phyloP scores from a whole-genome alignment of 2,329 filamentous ascomycete genomes.

The Aspergillus sp. region DNA sequence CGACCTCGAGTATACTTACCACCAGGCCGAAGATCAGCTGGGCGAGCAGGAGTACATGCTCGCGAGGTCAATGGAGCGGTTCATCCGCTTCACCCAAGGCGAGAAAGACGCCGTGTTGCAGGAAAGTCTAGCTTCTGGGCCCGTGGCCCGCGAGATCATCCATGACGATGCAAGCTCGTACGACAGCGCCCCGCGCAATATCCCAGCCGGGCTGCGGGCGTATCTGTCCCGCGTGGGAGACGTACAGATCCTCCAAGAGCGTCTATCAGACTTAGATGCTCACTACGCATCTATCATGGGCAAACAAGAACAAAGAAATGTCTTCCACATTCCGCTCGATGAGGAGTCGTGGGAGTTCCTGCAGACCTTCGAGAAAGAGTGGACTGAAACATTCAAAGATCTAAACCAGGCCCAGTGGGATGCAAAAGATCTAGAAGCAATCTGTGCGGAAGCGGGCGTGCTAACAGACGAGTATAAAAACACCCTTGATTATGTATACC shows the following conservation, averaged over 20 bases:
- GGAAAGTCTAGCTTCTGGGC: too few species aligned
- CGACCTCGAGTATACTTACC: too few species aligned
- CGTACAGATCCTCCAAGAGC: constrained; percentile 21
- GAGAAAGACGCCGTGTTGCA: too few species aligned
- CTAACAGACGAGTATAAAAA: constrained; percentile 1
- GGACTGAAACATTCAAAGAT: constrained; percentile 18
- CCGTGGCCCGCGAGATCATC: background rate
- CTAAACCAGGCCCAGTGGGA: constrained; percentile 18
- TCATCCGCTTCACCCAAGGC: too few species aligned
- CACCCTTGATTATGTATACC: constrained; percentile 1
- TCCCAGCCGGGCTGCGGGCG: constrained; percentile 12
- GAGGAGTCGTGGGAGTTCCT: constrained; percentile 23
- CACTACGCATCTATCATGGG: constrained; percentile 17
- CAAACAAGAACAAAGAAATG: constrained; percentile 10
- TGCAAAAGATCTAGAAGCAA: constrained; percentile 13
- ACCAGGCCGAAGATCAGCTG: too few species aligned
- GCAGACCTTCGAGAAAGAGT: constrained; percentile 18
- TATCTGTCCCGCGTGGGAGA: constrained; percentile 23
- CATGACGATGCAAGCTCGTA: constrained; percentile 2
- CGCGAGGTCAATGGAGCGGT: too few species aligned
- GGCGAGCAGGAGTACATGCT: too few species aligned
- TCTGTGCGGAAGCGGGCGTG: constrained; percentile 19
- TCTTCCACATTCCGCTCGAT: constrained; percentile 15
- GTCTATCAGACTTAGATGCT: constrained; percentile 17
- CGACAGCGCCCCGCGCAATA: constrained; percentile 1